Conservation (phyloP, 139 green algal species). For the Chloropicon primus region DNA sequence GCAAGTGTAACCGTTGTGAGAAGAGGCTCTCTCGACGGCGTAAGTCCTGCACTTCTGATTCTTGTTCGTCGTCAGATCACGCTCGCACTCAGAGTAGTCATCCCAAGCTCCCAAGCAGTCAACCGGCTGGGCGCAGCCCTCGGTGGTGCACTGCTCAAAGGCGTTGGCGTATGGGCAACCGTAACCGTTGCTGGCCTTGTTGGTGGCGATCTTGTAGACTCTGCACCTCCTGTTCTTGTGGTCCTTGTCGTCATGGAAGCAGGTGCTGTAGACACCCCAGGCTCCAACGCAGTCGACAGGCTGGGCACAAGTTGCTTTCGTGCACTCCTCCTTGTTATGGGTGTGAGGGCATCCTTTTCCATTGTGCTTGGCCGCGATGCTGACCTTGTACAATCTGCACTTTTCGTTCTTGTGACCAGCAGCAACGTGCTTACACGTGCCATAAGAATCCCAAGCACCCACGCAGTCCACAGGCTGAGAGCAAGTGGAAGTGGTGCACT, state of each 20-base stretch:
- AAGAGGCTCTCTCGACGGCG: not conserved
- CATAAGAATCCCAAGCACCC: not conserved
- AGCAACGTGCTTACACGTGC: not conserved
- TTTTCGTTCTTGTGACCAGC: not conserved
- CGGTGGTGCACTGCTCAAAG: not conserved
- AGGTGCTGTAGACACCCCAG: not conserved
- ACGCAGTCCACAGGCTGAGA: not conserved
- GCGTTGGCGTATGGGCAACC: not conserved
- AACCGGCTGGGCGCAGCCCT: not conserved
- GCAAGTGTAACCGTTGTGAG: not conserved
- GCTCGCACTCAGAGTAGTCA: not conserved
- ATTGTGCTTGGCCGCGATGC: not conserved
- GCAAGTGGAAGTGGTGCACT: not conserved
- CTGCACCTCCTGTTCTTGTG: not conserved
- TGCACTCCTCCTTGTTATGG: not conserved
- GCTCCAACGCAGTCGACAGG: not conserved
- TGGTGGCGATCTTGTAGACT: not conserved
- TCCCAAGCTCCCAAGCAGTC: not conserved
- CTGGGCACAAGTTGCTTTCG: not conserved
- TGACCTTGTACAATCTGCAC: not conserved
- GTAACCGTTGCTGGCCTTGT: not conserved
- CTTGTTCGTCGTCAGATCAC: not conserved
- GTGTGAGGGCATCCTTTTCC: not conserved
- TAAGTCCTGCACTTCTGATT: not conserved
- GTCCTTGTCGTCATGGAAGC: not conserved